Evolutionary conservation across 2,329 filamentous ascomycete species (phyloP).

Genomic region (Monosporascus sp.): DNA sequence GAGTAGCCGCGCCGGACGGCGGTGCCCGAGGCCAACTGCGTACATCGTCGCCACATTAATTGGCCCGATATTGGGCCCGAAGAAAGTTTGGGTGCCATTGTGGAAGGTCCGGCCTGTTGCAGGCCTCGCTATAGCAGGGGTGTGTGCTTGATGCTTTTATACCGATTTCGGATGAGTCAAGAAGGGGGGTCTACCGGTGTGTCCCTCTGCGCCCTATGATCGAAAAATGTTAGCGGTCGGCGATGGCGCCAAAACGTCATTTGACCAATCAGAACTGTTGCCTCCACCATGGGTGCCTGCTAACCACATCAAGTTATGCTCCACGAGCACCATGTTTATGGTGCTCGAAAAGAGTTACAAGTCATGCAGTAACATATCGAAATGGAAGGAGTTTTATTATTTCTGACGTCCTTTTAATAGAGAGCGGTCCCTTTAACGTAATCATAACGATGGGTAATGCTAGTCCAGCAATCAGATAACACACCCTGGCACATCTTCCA

Average conservation of each 20-base stretch:
- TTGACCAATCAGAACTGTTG: too few species aligned
- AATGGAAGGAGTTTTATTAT: too few species aligned
- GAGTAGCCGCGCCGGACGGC: slow-evolving; percentile 41
- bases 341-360: too few species aligned
- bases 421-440: too few species aligned
- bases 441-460: too few species aligned
- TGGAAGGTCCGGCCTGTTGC: background rate
- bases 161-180: background rate
- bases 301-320: too few species aligned
- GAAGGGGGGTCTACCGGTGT: too few species aligned
- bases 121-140: background rate
- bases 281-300: too few species aligned
- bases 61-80: background rate
- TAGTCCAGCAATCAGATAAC: background rate
- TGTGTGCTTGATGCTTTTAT: background rate
- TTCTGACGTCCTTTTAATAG: too few species aligned
- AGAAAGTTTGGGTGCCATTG: background rate
- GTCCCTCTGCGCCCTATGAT: background rate
- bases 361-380: too few species aligned
- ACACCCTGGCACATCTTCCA: too few species aligned
- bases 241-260: background rate
- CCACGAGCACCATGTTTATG: too few species aligned
- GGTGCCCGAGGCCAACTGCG: slow-evolving; percentile 6
- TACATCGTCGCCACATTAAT: background rate
- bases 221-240: background rate